Base-by-base conservation (phyloP, 116 monocot species). In the Iris pallida region DNA sequence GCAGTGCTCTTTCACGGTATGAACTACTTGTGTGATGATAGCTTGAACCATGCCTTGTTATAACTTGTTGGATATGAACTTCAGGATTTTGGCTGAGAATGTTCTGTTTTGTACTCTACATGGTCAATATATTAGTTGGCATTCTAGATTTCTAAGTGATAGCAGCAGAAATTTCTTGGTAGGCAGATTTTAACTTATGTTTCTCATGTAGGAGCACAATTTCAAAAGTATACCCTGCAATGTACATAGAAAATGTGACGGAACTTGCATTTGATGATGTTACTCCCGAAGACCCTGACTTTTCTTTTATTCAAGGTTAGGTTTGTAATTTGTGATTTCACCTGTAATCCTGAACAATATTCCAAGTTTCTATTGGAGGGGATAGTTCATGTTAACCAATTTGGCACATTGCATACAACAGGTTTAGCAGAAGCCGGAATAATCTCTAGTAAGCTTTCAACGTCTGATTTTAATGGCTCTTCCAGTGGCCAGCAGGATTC, bases 391-490 rank as follows among this genome's bases (percentile, higher is more conserved):
- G 41, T 5, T 64, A 9, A 64, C 19, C 7, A 41, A 64, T 42
- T 59, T 71, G 16, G 57, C n/a, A 16, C 48, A 69, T 49, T 62
- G 19, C 45, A 49, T 61, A 13, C 15, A 55, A 56, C 75, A 98
- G 97, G 97, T 60, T 84, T 98, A 76, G 97, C 92, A n/a, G 97
- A 98, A 86, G 97, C 97, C 46, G 97, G 97, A 59, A 71, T 98
- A 47, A 88, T 98, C 62, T 83, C 85, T 14, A 92, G 97, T 81
- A 92, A 85, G 73, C 85, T 98, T 76, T 85, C 90, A 57, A 63
- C 64, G 42, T 76, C 73, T 61, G 86, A 89, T 69, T 45, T 72
- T 41, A 65, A 70, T 55, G 72, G 57, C 45, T 40, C 73, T 66
- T 55, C 57, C 17, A 55, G 49, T 63, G 76, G 14, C 59, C 68